Percentiles rank a stretch among this genome's conserved stretches.
Evolutionary conservation across 768 basidiomycete genomes (phyloP).

Genomic region (Boletus rex-veris): DNA sequence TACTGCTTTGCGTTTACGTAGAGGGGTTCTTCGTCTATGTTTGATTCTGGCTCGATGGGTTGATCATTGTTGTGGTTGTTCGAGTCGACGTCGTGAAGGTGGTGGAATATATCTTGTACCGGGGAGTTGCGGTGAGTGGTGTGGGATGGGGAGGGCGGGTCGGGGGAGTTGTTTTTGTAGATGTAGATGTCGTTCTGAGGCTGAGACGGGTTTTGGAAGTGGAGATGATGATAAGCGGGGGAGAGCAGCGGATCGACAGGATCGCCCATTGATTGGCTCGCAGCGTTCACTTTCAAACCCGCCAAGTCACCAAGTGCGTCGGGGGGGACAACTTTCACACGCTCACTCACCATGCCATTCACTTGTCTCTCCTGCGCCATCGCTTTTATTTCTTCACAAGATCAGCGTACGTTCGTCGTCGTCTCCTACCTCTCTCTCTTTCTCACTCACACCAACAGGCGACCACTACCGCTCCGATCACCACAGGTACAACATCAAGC

Average conservation of each 20-base stretch:
- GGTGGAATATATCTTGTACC: conserved; percentile 29
- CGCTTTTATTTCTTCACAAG: conserved; percentile 76
- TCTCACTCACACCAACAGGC: conserved; percentile 43
- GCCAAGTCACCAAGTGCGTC: neutral
- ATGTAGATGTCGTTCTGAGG: conserved; percentile 27
- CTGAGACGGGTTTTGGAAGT: conserved; percentile 27
- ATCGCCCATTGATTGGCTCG: conserved; percentile 53
- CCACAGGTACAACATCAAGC: conserved; percentile 98
- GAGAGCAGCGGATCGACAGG: conserved; percentile 62
- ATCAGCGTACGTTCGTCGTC: conserved; percentile 60
- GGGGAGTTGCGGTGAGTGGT: conserved; percentile 27
- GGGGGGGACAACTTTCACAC: conserved; percentile 1
- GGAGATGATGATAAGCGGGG: conserved; percentile 48
- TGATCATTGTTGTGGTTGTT: conserved; percentile 14
- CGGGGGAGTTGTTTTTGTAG: conserved; percentile 32
- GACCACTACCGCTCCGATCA: conserved; percentile 90
- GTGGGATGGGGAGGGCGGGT: conserved; percentile 25
- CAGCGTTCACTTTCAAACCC: conserved; percentile 29
- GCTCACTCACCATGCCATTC: conserved; percentile 24
- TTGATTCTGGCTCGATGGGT: conserved; percentile 34
- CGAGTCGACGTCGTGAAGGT: conserved; percentile 23
- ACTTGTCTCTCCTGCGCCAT: conserved; percentile 92
- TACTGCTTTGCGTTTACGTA: conserved; percentile 99
- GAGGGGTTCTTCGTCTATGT: conserved; percentile 91
- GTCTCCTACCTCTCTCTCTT: neutral